phyloP scores from a whole-genome alignment of 495 filamentous ascomycete genomes.

The Talaromyces thailandensis region DNA sequence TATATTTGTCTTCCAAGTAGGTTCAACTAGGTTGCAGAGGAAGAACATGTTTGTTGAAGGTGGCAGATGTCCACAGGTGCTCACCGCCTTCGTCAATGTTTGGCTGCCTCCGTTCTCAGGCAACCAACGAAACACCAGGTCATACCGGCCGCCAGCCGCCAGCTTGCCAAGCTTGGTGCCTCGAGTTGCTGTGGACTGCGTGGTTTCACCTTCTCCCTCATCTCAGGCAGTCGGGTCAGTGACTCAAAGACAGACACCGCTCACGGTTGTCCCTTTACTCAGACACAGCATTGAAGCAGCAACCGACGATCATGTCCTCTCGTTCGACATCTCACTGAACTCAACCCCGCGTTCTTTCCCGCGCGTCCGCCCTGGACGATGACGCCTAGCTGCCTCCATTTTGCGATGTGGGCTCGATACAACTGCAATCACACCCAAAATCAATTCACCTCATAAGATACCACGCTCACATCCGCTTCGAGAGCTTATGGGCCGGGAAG shows the following conservation, averaged over 20 bases:
- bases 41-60: too few species aligned
- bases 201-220: not conserved
- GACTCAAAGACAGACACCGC: not conserved
- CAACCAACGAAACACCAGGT: not conserved
- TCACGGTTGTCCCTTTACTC: not conserved
- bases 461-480: not conserved
- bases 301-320: not conserved
- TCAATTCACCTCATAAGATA: not conserved
- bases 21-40: too few species aligned
- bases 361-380: not conserved
- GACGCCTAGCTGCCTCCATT: not conserved
- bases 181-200: not conserved
- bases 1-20: too few species aligned
- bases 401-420: not conserved
- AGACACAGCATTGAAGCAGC: not conserved
- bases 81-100: not conserved
- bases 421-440: not conserved
- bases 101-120: not conserved
- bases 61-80: too few species aligned
- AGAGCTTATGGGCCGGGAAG: not conserved
- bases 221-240: not conserved
- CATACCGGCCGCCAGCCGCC: not conserved
- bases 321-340: not conserved
- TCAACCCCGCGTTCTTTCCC: slow-evolving; percentile 4
- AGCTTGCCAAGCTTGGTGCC: not conserved